A percentile compares a stretch with the other conserved stretches of the same genome.
phyloP scores from a whole-genome alignment of 129 eudicot species.

The Erigeron canadensis region DNA sequence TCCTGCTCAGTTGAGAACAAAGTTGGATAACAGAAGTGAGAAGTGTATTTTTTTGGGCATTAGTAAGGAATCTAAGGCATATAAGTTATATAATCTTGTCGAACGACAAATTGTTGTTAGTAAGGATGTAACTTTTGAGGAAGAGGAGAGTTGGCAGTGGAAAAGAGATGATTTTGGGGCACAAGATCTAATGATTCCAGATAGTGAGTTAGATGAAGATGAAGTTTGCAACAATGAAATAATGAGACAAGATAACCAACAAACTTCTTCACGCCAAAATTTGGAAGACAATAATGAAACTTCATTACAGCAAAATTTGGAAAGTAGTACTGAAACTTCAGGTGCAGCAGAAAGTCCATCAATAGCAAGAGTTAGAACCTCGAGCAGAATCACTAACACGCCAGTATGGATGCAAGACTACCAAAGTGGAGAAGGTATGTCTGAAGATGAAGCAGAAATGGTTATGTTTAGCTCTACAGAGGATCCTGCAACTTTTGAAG shows the following conservation, averaged over 20 bases:
- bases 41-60: not conserved
- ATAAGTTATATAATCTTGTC: not conserved
- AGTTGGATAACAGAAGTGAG: not conserved
- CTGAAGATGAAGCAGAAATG: not conserved
- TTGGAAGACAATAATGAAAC: too few species aligned
- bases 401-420: not conserved
- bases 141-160: not conserved
- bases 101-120: not conserved
- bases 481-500: not conserved
- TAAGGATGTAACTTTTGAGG: not conserved
- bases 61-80: not conserved
- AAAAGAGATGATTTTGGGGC: too few species aligned
- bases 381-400: not conserved
- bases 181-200: too few species aligned
- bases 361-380: too few species aligned
- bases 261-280: too few species aligned
- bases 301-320: too few species aligned
- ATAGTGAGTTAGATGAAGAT: not conserved
- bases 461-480: not conserved
- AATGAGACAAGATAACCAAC: too few species aligned
- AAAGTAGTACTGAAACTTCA: too few species aligned
- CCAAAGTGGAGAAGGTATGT: not conserved
- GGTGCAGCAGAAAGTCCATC: not conserved
- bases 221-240: not conserved
- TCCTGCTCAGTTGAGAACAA: not conserved